Evolutionary conservation across 805 yeast genomes (phyloP).

Genomic region (Spathaspora hagerdaliae): DNA sequence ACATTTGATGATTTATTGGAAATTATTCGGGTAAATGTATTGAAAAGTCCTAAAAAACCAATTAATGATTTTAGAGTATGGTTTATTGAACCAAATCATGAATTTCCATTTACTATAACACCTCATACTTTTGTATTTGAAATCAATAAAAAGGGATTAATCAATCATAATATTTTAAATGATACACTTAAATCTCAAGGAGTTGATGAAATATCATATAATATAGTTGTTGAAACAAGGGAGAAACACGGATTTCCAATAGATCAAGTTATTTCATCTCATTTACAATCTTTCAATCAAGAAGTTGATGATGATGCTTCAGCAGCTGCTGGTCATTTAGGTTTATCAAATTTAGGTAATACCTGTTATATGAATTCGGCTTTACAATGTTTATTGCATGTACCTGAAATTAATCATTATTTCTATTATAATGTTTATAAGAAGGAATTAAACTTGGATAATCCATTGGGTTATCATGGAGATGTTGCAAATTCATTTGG

Average conservation of each 20-base stretch:
- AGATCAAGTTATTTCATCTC: slow-evolving; percentile 10
- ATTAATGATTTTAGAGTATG: slow-evolving; percentile 27
- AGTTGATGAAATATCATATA: slow-evolving; percentile 18
- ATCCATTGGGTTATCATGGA: slow-evolving; percentile 86
- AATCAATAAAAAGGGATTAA: slow-evolving; percentile 23
- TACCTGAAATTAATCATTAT: slow-evolving; percentile 77
- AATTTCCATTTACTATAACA: slow-evolving; percentile 20
- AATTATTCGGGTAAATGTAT: slow-evolving; percentile 17
- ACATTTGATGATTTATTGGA: slow-evolving; percentile 32
- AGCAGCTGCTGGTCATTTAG: slow-evolving; percentile 48
- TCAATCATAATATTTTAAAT: slow-evolving; percentile 18
- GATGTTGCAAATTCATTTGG: slow-evolving; percentile 78
- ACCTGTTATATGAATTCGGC: slow-evolving; percentile 96
- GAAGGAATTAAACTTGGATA: slow-evolving; percentile 64
- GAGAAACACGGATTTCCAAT: slow-evolving; percentile 20
- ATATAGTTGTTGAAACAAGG: slow-evolving; percentile 24
- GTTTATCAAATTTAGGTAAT: slow-evolving; percentile 71
- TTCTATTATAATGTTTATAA: slow-evolving; percentile 60
- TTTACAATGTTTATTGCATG: slow-evolving; percentile 79
- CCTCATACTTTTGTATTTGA: slow-evolving; percentile 24
- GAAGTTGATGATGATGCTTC: not conserved
- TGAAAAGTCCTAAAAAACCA: slow-evolving; percentile 16
- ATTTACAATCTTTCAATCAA: not conserved
- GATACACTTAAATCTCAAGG: slow-evolving; percentile 29
- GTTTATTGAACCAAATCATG: slow-evolving; percentile 28